phyloP scores from a whole-genome alignment of 2,329 filamentous ascomycete genomes.

The Sclerotinia nivalis region DNA sequence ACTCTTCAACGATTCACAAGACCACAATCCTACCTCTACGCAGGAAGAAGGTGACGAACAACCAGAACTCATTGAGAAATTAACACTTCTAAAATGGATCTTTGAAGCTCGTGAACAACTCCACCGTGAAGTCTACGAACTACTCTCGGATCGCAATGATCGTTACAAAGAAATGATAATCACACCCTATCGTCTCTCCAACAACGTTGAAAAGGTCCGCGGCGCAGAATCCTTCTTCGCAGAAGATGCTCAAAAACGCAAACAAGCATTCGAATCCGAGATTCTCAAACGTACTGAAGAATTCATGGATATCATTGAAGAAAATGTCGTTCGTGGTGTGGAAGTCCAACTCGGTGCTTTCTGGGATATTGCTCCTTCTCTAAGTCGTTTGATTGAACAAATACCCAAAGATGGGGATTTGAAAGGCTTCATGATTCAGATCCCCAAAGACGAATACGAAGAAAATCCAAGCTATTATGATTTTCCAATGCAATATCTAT shows the following conservation, averaged over 20 bases:
- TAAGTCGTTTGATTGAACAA: slow-evolving; percentile 76
- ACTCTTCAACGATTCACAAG: slow-evolving; percentile 69
- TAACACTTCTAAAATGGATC: slow-evolving; percentile 94
- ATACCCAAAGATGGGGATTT: slow-evolving; percentile 61
- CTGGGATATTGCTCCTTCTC: slow-evolving; percentile 92
- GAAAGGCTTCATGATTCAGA: slow-evolving; percentile 66
- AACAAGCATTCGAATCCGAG: slow-evolving; percentile 69
- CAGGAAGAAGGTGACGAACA: slow-evolving; percentile 96
- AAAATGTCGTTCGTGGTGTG: slow-evolving; percentile 83
- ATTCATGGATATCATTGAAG: slow-evolving; percentile 77
- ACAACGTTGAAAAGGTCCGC: slow-evolving; percentile 75
- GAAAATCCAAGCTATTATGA: slow-evolving; percentile 82
- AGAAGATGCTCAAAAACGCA: slow-evolving; percentile 73
- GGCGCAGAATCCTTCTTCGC: slow-evolving; percentile 81
- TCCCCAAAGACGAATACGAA: slow-evolving; percentile 75
- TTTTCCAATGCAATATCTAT: slow-evolving; percentile 88
- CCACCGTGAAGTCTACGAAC: slow-evolving; percentile 80
- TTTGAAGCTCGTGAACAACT: slow-evolving; percentile 91
- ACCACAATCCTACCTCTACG: slow-evolving; percentile 70
- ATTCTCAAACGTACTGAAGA: slow-evolving; percentile 71
- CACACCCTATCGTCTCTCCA: slow-evolving; percentile 73
- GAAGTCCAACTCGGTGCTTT: slow-evolving; percentile 91
- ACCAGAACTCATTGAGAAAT: slow-evolving; percentile 89
- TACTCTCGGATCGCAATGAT: slow-evolving; percentile 81
- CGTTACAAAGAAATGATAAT: slow-evolving; percentile 84